These are phyloP conservation scores for Globisporangium orthogonon DNA, from an alignment of 352 stramenopile genomes.

Conservation along the genomic window DNA sequence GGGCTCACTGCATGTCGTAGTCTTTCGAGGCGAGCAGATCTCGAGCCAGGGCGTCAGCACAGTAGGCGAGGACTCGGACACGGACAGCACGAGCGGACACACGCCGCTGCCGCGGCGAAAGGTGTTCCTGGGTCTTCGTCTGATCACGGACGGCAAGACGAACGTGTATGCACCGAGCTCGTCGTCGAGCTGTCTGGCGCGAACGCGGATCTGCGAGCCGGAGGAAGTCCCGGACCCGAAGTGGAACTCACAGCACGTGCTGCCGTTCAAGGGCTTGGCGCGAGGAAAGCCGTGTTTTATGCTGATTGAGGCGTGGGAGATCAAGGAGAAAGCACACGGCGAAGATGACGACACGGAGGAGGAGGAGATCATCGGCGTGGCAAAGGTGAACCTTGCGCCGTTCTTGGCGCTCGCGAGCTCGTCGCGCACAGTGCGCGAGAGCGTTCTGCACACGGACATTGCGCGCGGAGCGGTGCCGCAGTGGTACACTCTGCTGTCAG, in stretches of 20 bases:
- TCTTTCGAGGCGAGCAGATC: slow-evolving; percentile 83
- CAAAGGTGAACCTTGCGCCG: slow-evolving; percentile 85
- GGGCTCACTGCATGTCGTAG: slow-evolving; percentile 63
- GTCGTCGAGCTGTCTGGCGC: slow-evolving; percentile 63
- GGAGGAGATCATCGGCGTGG: slow-evolving; percentile 75
- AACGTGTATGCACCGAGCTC: slow-evolving; percentile 83
- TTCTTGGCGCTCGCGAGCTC: slow-evolving; percentile 80
- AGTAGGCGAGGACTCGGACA: slow-evolving; percentile 41
- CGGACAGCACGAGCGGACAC: slow-evolving; percentile 31
- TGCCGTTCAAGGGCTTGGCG: slow-evolving; percentile 63
- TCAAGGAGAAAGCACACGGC: slow-evolving; percentile 29
- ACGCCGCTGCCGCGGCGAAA: slow-evolving; percentile 23
- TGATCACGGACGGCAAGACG: slow-evolving; percentile 81
- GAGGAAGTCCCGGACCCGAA: slow-evolving; percentile 58
- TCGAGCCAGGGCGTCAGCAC: slow-evolving; percentile 42
- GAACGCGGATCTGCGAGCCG: slow-evolving; percentile 50
- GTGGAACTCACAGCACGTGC: slow-evolving; percentile 77
- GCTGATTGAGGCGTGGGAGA: slow-evolving; percentile 82
- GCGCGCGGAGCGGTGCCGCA: slow-evolving; percentile 74
- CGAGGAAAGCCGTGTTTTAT: slow-evolving; percentile 82
- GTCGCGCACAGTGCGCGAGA: slow-evolving; percentile 74
- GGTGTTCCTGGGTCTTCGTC: slow-evolving; percentile 66
- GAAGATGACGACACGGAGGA: slow-evolving; percentile 27
- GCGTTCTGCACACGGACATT: slow-evolving; percentile 81
- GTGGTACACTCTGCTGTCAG: slow-evolving; percentile 83